Conservation (phyloP, 305 asterid species). For the Fraxinus xanthoxyloides region DNA sequence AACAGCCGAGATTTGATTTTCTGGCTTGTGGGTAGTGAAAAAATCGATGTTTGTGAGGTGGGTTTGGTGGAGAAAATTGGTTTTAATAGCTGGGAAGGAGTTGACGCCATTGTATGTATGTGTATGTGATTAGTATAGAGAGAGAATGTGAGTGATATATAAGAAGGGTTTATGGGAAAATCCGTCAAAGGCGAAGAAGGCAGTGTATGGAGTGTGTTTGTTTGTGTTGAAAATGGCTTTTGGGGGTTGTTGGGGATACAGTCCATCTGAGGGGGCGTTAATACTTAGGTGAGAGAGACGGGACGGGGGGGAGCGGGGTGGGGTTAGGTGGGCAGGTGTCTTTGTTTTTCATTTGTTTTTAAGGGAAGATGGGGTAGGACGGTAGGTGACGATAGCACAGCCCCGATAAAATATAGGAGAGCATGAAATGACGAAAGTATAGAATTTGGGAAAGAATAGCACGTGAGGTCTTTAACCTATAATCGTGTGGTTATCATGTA, state of each 20-base stretch:
- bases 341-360: background rate
- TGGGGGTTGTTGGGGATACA: constrained; percentile 29
- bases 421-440: too few relatives aligned
- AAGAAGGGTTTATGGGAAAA: constrained; percentile 34
- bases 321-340: background rate
- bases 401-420: too few relatives aligned
- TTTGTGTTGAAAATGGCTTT: constrained; percentile 25
- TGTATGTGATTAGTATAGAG: background rate
- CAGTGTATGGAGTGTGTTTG: constrained; percentile 16
- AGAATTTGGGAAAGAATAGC: background rate
- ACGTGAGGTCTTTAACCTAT: background rate
- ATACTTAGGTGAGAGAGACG: background rate
- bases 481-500: background rate
- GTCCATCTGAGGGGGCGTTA: constrained; percentile 24
- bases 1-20: constrained; percentile 36
- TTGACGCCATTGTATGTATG: constrained; percentile 41
- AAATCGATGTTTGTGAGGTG: constrained; percentile 37
- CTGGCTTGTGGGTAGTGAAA: constrained; percentile 37
- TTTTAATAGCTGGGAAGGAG: constrained; percentile 55
- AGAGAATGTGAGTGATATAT: background rate
- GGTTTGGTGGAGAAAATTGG: constrained; percentile 60
- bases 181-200: constrained; percentile 46
- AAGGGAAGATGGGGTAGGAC: background rate
- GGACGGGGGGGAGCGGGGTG: too few relatives aligned
- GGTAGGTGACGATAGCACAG: background rate